These are phyloP conservation scores for Hamamelis virginiana DNA, from an alignment of 164 flowering plant genomes.

Conservation along the genomic window DNA sequence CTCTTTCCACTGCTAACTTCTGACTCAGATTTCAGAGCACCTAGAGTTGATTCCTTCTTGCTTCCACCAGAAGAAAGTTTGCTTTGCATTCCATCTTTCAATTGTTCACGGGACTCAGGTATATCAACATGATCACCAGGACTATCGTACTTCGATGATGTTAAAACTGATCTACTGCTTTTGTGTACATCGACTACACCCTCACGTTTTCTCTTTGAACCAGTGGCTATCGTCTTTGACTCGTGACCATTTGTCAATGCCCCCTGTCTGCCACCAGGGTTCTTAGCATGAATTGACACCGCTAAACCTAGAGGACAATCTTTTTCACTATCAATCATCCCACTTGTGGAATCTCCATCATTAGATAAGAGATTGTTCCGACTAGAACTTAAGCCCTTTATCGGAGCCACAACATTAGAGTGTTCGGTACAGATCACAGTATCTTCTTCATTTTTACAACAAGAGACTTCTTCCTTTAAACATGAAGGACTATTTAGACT, in stretches of 20 bases:
- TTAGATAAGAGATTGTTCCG: conserved; percentile 9
- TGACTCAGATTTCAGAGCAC: conserved; percentile 26
- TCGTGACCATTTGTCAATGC: conserved; percentile 33
- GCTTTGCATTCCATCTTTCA: conserved; percentile 28
- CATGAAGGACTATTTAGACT: conserved; percentile 16
- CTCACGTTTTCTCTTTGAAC: conserved; percentile 29
- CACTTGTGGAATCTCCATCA: conserved; percentile 18
- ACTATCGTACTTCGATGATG: conserved; percentile 16
- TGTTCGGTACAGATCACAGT: conserved; percentile 2
- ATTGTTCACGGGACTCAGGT: conserved; percentile 21
- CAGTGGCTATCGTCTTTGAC: conserved; percentile 24
- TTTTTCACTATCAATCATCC: conserved; percentile 13
- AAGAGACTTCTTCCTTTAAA: conserved; percentile 23
- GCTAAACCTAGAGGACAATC: conserved; percentile 18
- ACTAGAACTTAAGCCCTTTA: conserved; percentile 6
- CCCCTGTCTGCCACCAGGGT: conserved; percentile 22
- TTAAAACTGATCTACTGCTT: conserved; percentile 10
- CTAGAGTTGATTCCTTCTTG: conserved; percentile 25
- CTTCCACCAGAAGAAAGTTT: conserved; percentile 29
- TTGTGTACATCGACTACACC: conserved; percentile 21
- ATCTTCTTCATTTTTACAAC: conserved; percentile 20
- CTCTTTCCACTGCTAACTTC: conserved; percentile 26
- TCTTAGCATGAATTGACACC: conserved; percentile 16
- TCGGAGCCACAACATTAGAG: conserved; percentile 3
- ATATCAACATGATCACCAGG: conserved; percentile 15